Evolutionary conservation across 371 early-diverging fungal genomes (phyloP), one percentile per base, ranked within the genome.

Genomic region (Apophysomyces elegans): DNA sequence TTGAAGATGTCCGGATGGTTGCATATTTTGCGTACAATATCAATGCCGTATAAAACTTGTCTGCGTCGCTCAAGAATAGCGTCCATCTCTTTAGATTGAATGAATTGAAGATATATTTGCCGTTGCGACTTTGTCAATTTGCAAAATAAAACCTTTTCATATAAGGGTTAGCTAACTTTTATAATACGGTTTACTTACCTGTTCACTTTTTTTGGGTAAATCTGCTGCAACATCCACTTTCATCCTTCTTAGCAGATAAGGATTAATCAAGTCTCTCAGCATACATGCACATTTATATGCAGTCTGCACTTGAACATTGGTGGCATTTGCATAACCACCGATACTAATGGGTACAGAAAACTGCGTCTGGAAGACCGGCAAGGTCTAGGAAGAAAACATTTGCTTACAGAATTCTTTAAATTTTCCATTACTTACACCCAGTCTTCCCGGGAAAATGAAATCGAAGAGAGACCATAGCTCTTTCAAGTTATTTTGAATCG

Each of bases 381-480:
- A 77, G 0, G 96, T 96, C 77, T 82, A 62, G 32, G n/a, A 57
- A 11, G n/a, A 46, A 12, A 47, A 43, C 18, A 32, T 47, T 37
- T 37, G 59, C 12, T 14, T 16, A 45, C 5, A 16, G 36, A 77
- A 64, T 14, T 41, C 56, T 13, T 36, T 39, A 16, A 38, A 47
- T 16, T 11, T 14, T 37, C 32, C 32, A 46, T 9, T 37, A 64
- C 80, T 72, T 72, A 88, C 89, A 37, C 99, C 99, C 11, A 99
- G 81, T 47, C 94, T 84, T 5, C 97, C 98, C 1, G 99, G 99
- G 68, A 88, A 94, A 0, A 96, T 88, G 77, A 97, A 99, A 78
- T 99, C 98, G 70, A 95, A 95, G 37, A 99, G 77, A 1, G 95
- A 93, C 99, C 99, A 99, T 8, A 99, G 86, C 70, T 99, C 99